phyloP scores from a whole-genome alignment of 805 yeast species.

The Yamadazyma paraphyllophila region DNA sequence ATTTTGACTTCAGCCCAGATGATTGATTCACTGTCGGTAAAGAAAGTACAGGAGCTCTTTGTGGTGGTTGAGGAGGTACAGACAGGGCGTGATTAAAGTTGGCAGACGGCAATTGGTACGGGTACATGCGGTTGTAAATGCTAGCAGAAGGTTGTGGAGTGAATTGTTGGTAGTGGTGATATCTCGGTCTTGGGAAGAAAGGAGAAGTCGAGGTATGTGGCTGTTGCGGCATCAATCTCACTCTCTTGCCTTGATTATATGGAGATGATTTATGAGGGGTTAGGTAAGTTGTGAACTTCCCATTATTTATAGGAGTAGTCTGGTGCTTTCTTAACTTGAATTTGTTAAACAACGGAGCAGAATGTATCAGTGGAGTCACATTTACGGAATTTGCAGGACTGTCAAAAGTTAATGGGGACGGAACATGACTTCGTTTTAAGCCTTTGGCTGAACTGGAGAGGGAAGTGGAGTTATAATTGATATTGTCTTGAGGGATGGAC shows the following conservation, averaged over 20 bases:
- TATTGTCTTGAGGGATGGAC: background rate
- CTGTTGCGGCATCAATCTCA: constrained; percentile 11
- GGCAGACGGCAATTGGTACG: background rate
- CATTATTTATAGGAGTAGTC: constrained; percentile 11
- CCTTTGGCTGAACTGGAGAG: constrained; percentile 16
- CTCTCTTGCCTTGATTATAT: constrained; percentile 12
- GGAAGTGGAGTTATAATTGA: background rate
- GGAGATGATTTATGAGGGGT: constrained; percentile 17
- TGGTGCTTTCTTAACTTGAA: constrained; percentile 6
- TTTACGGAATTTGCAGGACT: background rate
- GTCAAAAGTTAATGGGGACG: constrained; percentile 27
- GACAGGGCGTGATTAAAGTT: background rate
- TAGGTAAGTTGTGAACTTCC: constrained; percentile 14
- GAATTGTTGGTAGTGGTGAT: constrained; percentile 13
- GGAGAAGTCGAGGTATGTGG: constrained; percentile 14
- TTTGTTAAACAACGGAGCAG: constrained; percentile 28
- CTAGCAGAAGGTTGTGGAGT: constrained; percentile 17
- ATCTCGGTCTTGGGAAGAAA: constrained; percentile 9
- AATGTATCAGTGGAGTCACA: constrained; percentile 25
- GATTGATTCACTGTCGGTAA: background rate
- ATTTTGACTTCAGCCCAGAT: background rate
- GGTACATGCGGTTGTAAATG: constrained; percentile 9
- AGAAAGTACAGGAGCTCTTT: background rate
- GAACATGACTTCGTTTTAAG: constrained; percentile 32
- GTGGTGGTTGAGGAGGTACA: background rate